Evolutionary conservation across 495 filamentous ascomycete genomes (phyloP), one percentile per base, ranked within the genome.

Genomic region (Friedmanniomyces endolithicus): DNA sequence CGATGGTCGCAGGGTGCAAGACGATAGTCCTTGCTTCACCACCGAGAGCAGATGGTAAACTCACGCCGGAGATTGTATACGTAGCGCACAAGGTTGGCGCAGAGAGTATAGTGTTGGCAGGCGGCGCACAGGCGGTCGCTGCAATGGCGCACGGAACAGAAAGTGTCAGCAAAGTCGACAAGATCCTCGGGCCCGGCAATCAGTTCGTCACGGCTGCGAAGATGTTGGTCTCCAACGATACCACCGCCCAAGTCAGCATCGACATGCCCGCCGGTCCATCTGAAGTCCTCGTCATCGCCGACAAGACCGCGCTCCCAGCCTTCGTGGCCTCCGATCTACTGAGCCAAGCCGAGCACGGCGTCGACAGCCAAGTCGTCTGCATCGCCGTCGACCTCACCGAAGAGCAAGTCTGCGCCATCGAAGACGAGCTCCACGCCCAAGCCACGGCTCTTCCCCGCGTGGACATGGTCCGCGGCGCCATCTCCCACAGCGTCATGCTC

Each of bases 201-300:
- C 92, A 98, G 70, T 98, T 97, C 64, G 94, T 98, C 25, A 98
- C 92, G 0, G 92, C 94, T 0, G 92, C 86, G 48, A 98, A 98
- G 80, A 98, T 98, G 92, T 71, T 86, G 54, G 92, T 98, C 8
- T 82, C 83, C 65, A 98, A 97, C 69, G 94, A 97, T 65, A 96
- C 92, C 33, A 90, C 85, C 49, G 92, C 92, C 0, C 83, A 86
- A 31, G 92, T 98, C 16, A 83, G 86, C 69, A 98, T 98, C 65
- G 92, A 98, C 66, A 98, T 98, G 92, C 92, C 92, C 11, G 92
- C 92, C 37, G 92, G 92, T 11, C 92, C 92, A 3, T 95, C 88
- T 43, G 92, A 98, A 68, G 90, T 98, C 1, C 80, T 98, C 7
- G 92, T 98, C 37, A 78, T 98, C 34, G 94, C 92, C n/a, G 92